phyloP scores from a whole-genome alignment of 805 yeast species.

The Candida xiaguanensis region DNA sequence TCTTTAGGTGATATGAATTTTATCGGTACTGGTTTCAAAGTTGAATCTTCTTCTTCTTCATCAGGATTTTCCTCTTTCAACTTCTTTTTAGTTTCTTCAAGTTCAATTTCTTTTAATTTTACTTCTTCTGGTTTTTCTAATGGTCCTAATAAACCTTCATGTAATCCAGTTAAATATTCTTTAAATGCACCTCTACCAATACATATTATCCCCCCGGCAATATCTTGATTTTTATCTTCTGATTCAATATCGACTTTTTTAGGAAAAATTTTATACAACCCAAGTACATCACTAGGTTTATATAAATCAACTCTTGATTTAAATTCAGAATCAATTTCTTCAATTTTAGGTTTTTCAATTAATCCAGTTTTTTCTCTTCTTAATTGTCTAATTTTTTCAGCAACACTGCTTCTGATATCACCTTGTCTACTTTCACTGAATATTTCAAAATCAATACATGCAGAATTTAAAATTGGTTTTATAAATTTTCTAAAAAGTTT shows the following conservation, averaged over 20 bases:
- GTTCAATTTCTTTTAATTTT: slow-evolving; percentile 1
- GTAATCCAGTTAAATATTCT: slow-evolving; percentile 86
- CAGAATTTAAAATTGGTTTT: slow-evolving; percentile 81
- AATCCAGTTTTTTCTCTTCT: slow-evolving; percentile 39
- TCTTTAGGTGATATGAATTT: slow-evolving; percentile 64
- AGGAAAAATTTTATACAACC: slow-evolving; percentile 44
- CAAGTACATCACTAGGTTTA: slow-evolving; percentile 47
- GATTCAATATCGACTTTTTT: slow-evolving; percentile 39
- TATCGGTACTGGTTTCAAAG: slow-evolving; percentile 45
- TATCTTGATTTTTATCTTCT: slow-evolving; percentile 40
- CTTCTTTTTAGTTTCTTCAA: slow-evolving; percentile 4
- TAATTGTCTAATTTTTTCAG: slow-evolving; percentile 71
- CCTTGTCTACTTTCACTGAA: slow-evolving; percentile 83
- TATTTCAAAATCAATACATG: slow-evolving; percentile 80
- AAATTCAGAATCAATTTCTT: slow-evolving; percentile 24
- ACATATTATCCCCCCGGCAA: slow-evolving; percentile 83
- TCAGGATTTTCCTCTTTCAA: slow-evolving; percentile 5
- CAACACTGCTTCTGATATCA: slow-evolving; percentile 75
- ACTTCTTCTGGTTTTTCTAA: slow-evolving; percentile 42
- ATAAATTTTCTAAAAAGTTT: slow-evolving; percentile 71
- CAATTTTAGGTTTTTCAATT: slow-evolving; percentile 5
- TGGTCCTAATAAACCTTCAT: slow-evolving; percentile 94
- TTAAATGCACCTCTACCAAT: slow-evolving; percentile 95
- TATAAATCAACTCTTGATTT: slow-evolving; percentile 35
- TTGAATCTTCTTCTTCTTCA: slow-evolving; percentile 5